phyloP scores from a whole-genome alignment of 2,329 filamentous ascomycete genomes.

The Colletotrichum ledebouriae region DNA sequence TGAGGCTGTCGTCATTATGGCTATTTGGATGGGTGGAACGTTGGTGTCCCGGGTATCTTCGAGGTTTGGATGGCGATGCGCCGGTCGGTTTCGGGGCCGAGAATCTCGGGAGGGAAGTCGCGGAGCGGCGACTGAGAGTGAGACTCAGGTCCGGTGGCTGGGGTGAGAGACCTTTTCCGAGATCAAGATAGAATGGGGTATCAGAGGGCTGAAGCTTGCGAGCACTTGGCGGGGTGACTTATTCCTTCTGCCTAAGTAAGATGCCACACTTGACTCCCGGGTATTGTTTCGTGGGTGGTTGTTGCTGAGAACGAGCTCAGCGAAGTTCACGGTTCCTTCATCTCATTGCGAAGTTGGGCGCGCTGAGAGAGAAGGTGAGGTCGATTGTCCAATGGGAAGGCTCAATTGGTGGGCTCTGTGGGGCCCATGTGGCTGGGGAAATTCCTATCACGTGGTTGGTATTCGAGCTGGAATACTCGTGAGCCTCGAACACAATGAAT shows the following conservation, averaged over 20 bases:
- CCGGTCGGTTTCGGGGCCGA: neutral
- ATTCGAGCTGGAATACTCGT: neutral
- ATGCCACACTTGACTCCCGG: constrained; percentile 22
- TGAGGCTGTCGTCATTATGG: constrained; percentile 38
- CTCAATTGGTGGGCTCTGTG: neutral
- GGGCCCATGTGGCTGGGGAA: constrained; percentile 8
- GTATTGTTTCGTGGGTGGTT: constrained; percentile 1
- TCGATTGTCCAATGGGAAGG: constrained; percentile 20
- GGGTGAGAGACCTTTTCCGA: neutral
- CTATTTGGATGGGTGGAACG: constrained; percentile 5
- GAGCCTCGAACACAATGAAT: neutral
- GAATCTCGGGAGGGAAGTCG: constrained; percentile 8
- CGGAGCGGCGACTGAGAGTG: constrained; percentile 1
- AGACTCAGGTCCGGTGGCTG: constrained; percentile 1
- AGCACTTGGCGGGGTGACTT: neutral
- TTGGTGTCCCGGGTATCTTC: constrained; percentile 2
- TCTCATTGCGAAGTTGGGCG: constrained; percentile 30
- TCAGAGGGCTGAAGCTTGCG: neutral
- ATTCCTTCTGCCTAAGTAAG: constrained; percentile 3
- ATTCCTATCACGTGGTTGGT: constrained; percentile 9
- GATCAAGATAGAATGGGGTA: neutral
- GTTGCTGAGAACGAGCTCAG: constrained; percentile 19
- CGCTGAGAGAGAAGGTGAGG: constrained; percentile 27
- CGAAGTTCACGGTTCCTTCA: constrained; percentile 18
- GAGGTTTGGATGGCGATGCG: neutral